Evolutionary conservation across 345 rosid genomes (phyloP).

Genomic region (Lagerstroemia speciosa): DNA sequence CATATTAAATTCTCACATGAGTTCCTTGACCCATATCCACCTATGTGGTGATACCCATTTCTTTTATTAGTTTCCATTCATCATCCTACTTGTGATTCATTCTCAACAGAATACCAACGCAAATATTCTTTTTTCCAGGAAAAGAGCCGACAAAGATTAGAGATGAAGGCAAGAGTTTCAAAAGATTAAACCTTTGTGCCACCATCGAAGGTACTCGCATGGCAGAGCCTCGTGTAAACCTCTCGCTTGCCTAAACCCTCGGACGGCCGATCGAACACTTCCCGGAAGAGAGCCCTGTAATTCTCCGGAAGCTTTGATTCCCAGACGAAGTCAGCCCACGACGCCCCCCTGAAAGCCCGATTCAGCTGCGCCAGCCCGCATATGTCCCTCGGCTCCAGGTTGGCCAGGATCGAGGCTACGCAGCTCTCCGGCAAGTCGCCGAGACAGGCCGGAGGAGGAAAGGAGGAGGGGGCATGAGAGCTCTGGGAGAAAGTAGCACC

Average conservation of each 20-base stretch:
- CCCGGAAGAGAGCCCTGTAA: conserved; percentile 41
- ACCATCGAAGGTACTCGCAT: conserved; percentile 50
- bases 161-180: background rate
- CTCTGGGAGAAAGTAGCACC: conserved; percentile 7
- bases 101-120: too few relatives aligned
- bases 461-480: conserved; percentile 6
- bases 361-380: conserved; percentile 63
- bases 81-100: too few relatives aligned
- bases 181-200: conserved; percentile 54
- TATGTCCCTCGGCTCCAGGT: conserved; percentile 78
- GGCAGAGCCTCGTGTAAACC: conserved; percentile 54
- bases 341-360: conserved; percentile 79
- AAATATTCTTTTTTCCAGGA: background rate
- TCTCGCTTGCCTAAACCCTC: conserved; percentile 56
- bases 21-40: too few relatives aligned
- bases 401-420: conserved; percentile 51
- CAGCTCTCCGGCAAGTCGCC: conserved; percentile 85
- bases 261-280: conserved; percentile 36
- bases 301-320: conserved; percentile 75
- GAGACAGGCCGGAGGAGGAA: conserved; percentile 28
- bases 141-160: background rate
- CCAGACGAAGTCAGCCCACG: conserved; percentile 93
- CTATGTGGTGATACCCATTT: too few relatives aligned
- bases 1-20: too few relatives aligned
- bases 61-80: too few relatives aligned